Base-by-base conservation (phyloP, 495 filamentous ascomycete genomes). In the Xylaria nigripes region DNA sequence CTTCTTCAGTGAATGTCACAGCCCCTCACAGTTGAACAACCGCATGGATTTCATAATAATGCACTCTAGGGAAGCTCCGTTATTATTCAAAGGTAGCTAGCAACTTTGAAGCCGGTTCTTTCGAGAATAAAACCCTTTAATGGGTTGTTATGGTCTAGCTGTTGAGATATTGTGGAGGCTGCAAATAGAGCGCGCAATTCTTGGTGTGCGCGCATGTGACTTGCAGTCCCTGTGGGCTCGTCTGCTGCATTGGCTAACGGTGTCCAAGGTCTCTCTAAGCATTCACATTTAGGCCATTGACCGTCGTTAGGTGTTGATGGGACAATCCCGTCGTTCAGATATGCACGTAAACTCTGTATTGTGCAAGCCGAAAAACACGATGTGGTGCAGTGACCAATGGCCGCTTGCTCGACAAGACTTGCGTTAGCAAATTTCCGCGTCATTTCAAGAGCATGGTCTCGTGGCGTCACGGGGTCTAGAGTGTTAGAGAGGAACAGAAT, bases 401-500 rank as follows among this genome's bases (percentile, higher is more conserved):
- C 64, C 8, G 74, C 60, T 48, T 75, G 72, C 54, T 75, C 72
- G 1, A 79, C 51, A 15, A 80, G 60, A 1, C 72, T 72, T 0
- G 77, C 69, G n/a, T 62, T 65, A 6, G 67, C 55, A 45, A 78
- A 79, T 55, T 68, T 67, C 27, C 62, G 61, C 18, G 77, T 68
- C 77, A 80, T 80, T 42, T 74, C 73, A n/a, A 74, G 66, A 0
- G 72, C 78, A n/a, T 72, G 66, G 18, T 48, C 23, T 5, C 84
- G 61, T 4, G 82, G 76, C 0, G 80, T 83, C 29, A 85, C 81
- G 0, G 83, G 84, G 47, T 87, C 82, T 13, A 76, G 65, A 0
- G 70, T 73, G 60, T 80, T 85, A 46, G 73, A 76, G 2, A 86
- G 64, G 50, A 87, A 78, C 12, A 87, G 67, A 30, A 87, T 58